Percentiles rank a stretch among this genome's conserved stretches.
Evolutionary conservation across 805 yeast genomes (phyloP).

Genomic region (Lipomyces orientalis): DNA sequence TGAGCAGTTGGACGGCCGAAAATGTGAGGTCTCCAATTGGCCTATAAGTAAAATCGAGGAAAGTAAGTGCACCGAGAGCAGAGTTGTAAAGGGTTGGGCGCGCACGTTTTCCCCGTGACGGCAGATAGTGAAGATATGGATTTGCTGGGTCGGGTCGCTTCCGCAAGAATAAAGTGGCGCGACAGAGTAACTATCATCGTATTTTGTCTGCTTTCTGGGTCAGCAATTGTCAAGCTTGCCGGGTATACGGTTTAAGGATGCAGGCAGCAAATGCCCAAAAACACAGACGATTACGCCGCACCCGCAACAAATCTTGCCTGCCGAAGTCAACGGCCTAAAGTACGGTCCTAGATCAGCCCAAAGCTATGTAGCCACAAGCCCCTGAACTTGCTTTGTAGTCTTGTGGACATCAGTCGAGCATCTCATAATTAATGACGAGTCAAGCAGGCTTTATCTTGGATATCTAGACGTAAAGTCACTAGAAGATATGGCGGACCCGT

Average conservation of each 20-base stretch:
- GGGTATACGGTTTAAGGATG: neutral
- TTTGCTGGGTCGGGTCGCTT: too few species aligned
- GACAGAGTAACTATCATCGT: too few species aligned
- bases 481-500: constrained; percentile 37
- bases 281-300: neutral
- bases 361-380: neutral
- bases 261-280: neutral
- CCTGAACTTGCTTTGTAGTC: neutral
- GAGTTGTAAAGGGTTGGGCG: too few species aligned
- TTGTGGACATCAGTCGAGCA: neutral
- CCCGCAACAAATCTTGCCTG: neutral
- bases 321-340: neutral
- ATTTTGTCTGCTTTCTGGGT: too few species aligned
- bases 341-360: neutral
- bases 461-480: neutral
- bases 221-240: too few species aligned
- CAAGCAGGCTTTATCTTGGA: neutral
- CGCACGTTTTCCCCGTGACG: neutral
- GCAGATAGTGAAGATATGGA: too few species aligned
- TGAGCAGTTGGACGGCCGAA: neutral
- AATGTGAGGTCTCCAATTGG: neutral
- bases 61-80: too few species aligned
- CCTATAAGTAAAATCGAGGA: too few species aligned
- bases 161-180: too few species aligned
- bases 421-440: neutral